Evolutionary conservation across 2,329 filamentous ascomycete genomes (phyloP), one percentile per base, ranked within the genome.

Genomic region (Colletotrichum chlorophyti): DNA sequence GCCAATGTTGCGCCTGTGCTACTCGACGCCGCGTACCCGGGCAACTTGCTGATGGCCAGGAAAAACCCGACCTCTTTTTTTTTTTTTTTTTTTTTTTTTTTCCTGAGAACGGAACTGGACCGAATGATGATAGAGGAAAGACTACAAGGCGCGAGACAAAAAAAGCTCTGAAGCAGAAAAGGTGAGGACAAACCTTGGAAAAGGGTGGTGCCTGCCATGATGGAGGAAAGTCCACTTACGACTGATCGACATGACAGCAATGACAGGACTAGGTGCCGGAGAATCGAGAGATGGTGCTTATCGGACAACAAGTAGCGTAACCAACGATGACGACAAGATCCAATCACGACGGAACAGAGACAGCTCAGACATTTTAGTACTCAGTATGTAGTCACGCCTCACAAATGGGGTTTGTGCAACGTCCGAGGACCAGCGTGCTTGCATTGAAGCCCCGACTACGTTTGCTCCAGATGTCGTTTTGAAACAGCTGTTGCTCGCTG

Each of bases 1-100:
- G 1, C 83, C 84, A 1, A 87, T 88, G 79, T 86, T 70, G 78
- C 24, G 58, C 80, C 63, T 17, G 53, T 74, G 4, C 57, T 76
- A 10, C 66, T 81, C 43, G 79, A 79, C 60, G 23, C 77, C 3
- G 63, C 79, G 26, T 81, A 84, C 65, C 82, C 82, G 0, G 81
- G 80, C 0, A 69, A 70, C 3, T 68, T 80, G n/a, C 69, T 82
- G 38, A 66, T 70, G 9, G 80, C 83, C 0, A 70, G 74, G 4
- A 73, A 77, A 27, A 74, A 76, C 53, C 75, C 81, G 54, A n/a
- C n/a, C n/a, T n/a, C n/a, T n/a, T n/a, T n/a, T n/a, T n/a, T n/a
- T n/a, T n/a, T n/a, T n/a, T n/a, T n/a, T n/a, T n/a, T n/a, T n/a
- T n/a, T n/a, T n/a, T n/a, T n/a, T n/a, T n/a, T n/a, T n/a, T 78